phyloP scores from a whole-genome alignment of 352 stramenopile genomes.

The Thalassiosira livingstoniorum region DNA sequence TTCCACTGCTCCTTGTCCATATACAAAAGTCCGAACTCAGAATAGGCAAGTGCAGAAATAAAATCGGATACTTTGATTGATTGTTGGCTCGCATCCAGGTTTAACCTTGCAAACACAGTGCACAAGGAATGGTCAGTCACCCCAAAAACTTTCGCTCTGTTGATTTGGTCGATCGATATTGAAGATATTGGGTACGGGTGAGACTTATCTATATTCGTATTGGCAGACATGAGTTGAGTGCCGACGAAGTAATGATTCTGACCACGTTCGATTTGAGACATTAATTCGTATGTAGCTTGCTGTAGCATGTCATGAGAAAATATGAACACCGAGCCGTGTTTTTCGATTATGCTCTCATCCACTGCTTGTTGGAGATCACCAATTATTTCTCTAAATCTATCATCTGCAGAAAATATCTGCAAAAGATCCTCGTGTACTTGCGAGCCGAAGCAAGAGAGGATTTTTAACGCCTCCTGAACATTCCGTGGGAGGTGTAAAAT shows the following conservation, averaged over 20 bases:
- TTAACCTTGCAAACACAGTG: neutral
- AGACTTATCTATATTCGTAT: neutral
- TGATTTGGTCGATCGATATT: constrained; percentile 29
- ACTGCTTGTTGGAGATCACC: constrained; percentile 1
- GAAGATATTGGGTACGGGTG: neutral
- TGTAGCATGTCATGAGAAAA: constrained; percentile 19
- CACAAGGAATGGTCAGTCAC: neutral
- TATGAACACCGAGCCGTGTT: neutral
- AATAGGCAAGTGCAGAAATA: constrained; percentile 18
- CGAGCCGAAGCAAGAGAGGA: constrained; percentile 13
- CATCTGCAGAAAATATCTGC: neutral
- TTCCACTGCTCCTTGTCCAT: constrained; percentile 10
- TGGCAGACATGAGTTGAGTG: constrained; percentile 3
- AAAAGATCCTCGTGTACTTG: constrained; percentile 6
- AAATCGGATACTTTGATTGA: constrained; percentile 36
- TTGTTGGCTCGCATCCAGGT: constrained; percentile 20
- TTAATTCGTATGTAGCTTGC: constrained; percentile 17
- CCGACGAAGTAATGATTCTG: constrained; percentile 1
- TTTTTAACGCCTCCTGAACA: neutral
- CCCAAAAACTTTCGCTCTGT: constrained; percentile 1
- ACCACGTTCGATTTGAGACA: neutral
- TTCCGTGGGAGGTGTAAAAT: neutral
- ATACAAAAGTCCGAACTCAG: constrained; percentile 34
- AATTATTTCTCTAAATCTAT: neutral
- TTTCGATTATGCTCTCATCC: constrained; percentile 10